A percentile compares a stretch with the other conserved stretches of the same genome.
These are phyloP conservation scores for Cichorium intybus DNA, from an alignment of 140 eudicot species.

Conservation along the genomic window DNA sequence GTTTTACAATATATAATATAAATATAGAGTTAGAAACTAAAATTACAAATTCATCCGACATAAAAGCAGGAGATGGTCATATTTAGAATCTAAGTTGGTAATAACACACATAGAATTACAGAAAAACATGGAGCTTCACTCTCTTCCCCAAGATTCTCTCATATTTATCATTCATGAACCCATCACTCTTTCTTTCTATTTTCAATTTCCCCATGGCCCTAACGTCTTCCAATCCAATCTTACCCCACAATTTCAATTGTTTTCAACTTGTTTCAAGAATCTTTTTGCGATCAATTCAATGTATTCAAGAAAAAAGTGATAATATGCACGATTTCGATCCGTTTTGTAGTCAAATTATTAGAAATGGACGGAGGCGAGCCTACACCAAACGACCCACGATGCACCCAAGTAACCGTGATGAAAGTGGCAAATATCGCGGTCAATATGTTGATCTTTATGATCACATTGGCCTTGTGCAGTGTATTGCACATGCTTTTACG, in stretches of 20 bases:
- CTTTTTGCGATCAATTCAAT: neutral
- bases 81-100: no score
- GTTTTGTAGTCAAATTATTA: neutral
- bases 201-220: slow-evolving; percentile 25
- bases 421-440: slow-evolving; percentile 58
- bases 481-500: slow-evolving; percentile 60
- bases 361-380: slow-evolving; percentile 17
- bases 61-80: no score
- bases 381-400: slow-evolving; percentile 24
- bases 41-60: no score
- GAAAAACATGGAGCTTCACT: slow-evolving; percentile 21
- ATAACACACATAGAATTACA: neutral
- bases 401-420: slow-evolving; percentile 38
- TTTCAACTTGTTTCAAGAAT: slow-evolving; percentile 16
- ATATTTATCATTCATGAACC: slow-evolving; percentile 24
- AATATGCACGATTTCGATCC: neutral
- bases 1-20: no score
- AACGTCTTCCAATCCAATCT: slow-evolving; percentile 19
- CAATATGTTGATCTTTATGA: slow-evolving; percentile 64
- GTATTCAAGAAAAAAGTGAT: slow-evolving; percentile 22
- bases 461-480: slow-evolving; percentile 55
- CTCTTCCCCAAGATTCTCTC: slow-evolving; percentile 26
- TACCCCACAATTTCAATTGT: slow-evolving; percentile 1
- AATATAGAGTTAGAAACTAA: no score
- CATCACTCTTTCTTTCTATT: slow-evolving; percentile 28